These are phyloP conservation scores for Monosporascus sp. DNA, from an alignment of 2,329 filamentous ascomycete species.

Conservation along the genomic window DNA sequence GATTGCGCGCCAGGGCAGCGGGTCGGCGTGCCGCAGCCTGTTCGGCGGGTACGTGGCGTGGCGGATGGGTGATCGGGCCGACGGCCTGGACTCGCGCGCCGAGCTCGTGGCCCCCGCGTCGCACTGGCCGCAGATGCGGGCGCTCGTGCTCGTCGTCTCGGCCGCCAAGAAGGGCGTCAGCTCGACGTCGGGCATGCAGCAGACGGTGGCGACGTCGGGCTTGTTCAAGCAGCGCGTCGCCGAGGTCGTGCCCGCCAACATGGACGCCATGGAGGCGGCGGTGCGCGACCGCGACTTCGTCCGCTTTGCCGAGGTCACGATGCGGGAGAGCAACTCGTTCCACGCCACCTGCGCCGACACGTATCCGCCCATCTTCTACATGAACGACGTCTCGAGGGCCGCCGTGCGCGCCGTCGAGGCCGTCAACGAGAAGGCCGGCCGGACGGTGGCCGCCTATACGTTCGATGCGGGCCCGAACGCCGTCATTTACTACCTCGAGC, in stretches of 20 bases:
- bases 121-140: conserved; percentile 95
- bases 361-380: conserved; percentile 95
- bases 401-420: conserved; percentile 85
- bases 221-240: conserved; percentile 75
- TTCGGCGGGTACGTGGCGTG: conserved; percentile 97
- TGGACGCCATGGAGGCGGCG: conserved; percentile 80
- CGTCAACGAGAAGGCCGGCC: conserved; percentile 76
- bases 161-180: conserved; percentile 95
- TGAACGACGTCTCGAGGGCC: conserved; percentile 88
- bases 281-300: conserved; percentile 76
- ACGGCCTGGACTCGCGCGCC: conserved; percentile 83
- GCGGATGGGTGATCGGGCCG: conserved; percentile 69
- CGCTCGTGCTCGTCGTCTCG: conserved; percentile 83
- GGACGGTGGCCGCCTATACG: conserved; percentile 84
- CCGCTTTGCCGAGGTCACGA: conserved; percentile 82
- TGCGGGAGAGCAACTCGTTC: conserved; percentile 96
- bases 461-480: conserved; percentile 97
- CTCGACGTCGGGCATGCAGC: conserved; percentile 93
- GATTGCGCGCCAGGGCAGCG: conserved; percentile 89
- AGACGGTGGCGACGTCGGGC: conserved; percentile 86
- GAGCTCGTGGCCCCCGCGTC: conserved; percentile 81
- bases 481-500: conserved; percentile 88
- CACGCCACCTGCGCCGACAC: conserved; percentile 94
- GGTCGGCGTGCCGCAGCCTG: conserved; percentile 86
- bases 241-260: conserved; percentile 73